These are phyloP conservation scores for Chlorella sp. DNA, from an alignment of 139 green algal species.

Conservation along the genomic window DNA sequence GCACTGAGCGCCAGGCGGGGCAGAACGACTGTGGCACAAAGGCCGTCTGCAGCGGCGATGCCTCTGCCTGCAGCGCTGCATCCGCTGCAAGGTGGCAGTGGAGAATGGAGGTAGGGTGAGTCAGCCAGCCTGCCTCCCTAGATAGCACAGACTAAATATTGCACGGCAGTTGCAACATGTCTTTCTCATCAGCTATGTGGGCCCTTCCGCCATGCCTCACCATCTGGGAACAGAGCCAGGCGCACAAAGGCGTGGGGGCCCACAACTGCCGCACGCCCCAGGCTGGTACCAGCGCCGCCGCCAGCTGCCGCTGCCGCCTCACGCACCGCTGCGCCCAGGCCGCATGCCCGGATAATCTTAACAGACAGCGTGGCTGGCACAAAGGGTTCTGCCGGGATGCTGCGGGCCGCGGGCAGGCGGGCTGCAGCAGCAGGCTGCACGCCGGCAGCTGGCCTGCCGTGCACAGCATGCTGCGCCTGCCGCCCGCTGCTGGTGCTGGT, in stretches of 20 bases:
- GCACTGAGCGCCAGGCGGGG: not conserved
- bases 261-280: constrained; percentile 2
- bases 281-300: not conserved
- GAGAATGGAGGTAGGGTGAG: not conserved
- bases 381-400: not conserved
- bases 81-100: not conserved
- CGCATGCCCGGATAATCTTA: constrained; percentile 19
- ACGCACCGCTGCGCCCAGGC: constrained; percentile 10
- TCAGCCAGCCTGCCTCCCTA: too few species aligned
- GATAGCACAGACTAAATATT: too few species aligned
- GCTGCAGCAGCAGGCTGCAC: not conserved
- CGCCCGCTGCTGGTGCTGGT: not conserved
- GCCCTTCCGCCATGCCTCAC: too few species aligned
- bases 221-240: not conserved
- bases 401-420: not conserved
- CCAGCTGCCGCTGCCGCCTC: not conserved
- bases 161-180: too few species aligned
- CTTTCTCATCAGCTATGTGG: too few species aligned
- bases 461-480: not conserved
- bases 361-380: constrained; percentile 20
- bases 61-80: not conserved
- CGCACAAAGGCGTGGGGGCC: constrained; percentile 19
- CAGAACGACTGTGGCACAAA: constrained; percentile 22
- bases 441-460: not conserved
- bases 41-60: constrained; percentile 18